These are phyloP conservation scores for Pseudognaphalium luteoalbum DNA, from an alignment of 129 eudicot species.

Conservation along the genomic window DNA sequence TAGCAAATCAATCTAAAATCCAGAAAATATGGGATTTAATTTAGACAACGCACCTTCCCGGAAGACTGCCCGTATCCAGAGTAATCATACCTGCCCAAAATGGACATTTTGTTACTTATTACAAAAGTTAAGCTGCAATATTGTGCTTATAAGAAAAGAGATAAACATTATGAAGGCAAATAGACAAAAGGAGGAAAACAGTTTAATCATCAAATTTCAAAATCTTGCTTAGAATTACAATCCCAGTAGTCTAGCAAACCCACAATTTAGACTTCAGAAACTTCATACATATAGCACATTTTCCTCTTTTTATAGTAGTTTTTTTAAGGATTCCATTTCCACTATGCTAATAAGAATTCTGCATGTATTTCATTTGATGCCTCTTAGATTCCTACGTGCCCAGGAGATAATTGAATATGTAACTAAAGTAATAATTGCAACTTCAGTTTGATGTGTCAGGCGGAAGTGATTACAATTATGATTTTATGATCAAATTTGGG, in stretches of 20 bases:
- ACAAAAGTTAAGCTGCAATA: constrained; percentile 13
- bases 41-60: constrained; percentile 62
- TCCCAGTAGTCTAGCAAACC: background rate
- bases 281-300: background rate
- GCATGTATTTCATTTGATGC: background rate
- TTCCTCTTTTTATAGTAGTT: too few relatives aligned
- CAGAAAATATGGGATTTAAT: background rate
- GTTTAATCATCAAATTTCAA: background rate
- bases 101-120: constrained; percentile 18
- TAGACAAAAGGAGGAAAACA: background rate
- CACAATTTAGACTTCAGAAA: background rate
- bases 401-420: background rate
- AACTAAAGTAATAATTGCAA: background rate
- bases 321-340: background rate
- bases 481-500: too few relatives aligned
- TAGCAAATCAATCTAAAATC: constrained; percentile 22
- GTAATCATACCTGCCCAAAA: constrained; percentile 79
- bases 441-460: background rate
- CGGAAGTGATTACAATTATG: background rate
- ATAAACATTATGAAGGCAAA: background rate
- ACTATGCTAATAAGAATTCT: background rate
- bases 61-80: constrained; percentile 93
- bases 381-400: background rate
- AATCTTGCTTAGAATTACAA: background rate
- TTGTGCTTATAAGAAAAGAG: background rate